These are phyloP conservation scores for Pseudoscleropodium purum DNA, from an alignment of 225 moss, liverwort and hornwort genomes.

Conservation along the genomic window DNA sequence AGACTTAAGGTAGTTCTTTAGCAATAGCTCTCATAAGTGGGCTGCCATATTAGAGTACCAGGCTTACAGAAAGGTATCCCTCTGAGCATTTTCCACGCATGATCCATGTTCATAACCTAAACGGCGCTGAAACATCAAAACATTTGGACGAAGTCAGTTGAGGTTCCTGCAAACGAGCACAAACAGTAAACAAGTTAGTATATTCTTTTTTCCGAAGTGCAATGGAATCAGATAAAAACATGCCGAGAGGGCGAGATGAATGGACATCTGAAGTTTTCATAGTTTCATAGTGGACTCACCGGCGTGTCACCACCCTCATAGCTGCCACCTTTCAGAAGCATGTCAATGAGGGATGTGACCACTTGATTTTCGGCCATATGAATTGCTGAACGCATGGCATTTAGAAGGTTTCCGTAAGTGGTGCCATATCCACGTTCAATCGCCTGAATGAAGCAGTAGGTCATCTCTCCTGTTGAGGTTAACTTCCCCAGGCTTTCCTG, in stretches of 20 bases:
- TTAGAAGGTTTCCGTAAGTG: slow-evolving; percentile 73
- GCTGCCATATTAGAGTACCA: background rate
- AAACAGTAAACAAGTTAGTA: background rate
- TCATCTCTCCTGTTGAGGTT: slow-evolving; percentile 93
- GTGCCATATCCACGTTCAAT: slow-evolving; percentile 64
- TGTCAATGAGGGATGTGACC: slow-evolving; percentile 72
- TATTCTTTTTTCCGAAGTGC: background rate
- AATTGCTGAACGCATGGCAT: slow-evolving; percentile 81
- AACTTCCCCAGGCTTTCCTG: slow-evolving; percentile 59
- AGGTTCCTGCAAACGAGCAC: slow-evolving; percentile 50
- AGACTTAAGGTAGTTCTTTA: background rate
- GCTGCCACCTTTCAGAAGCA: slow-evolving; percentile 87
- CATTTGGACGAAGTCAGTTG: slow-evolving; percentile 53
- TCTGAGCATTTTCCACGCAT: background rate
- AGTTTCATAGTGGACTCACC: slow-evolving; percentile 25
- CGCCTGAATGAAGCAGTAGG: slow-evolving; percentile 96
- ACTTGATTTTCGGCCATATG: slow-evolving; percentile 53
- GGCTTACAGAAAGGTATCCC: background rate
- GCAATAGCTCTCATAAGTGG: background rate
- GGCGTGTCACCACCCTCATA: slow-evolving; percentile 67
- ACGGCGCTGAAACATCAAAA: slow-evolving; percentile 62
- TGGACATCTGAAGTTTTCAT: background rate
- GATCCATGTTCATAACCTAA: slow-evolving; percentile 23
- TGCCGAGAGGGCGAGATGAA: background rate
- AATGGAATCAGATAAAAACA: background rate